Percentiles rank a stretch among this genome's conserved stretches.
phyloP scores from a whole-genome alignment of 2,329 filamentous ascomycete genomes.

The Paracoccidioides lutzii region DNA sequence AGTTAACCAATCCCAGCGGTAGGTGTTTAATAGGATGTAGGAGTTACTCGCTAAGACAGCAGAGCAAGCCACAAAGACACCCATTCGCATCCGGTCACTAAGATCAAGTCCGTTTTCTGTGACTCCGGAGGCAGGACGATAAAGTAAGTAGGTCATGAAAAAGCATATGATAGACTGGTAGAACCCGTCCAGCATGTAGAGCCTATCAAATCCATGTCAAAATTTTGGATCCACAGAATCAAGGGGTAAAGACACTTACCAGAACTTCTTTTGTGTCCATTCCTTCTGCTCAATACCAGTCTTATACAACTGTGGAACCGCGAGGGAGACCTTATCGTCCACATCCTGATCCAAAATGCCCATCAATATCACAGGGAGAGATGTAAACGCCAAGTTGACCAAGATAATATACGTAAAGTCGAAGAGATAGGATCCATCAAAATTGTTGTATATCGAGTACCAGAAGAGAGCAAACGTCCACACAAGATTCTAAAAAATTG shows the following conservation, averaged over 20 bases:
- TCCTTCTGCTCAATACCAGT: constrained; percentile 90
- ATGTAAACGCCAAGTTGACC: constrained; percentile 95
- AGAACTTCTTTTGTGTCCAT: constrained; percentile 94
- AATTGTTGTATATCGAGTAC: constrained; percentile 92
- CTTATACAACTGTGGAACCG: constrained; percentile 88
- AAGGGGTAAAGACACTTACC: constrained; percentile 44
- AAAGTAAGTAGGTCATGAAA: constrained; percentile 80
- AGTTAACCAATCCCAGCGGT: constrained; percentile 97
- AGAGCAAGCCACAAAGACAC: constrained; percentile 72
- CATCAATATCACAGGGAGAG: constrained; percentile 85
- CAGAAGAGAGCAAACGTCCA: constrained; percentile 96
- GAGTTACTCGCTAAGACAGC: constrained; percentile 80
- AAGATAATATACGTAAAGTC: constrained; percentile 96
- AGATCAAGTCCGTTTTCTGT: constrained; percentile 62
- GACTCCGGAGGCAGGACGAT: constrained; percentile 54
- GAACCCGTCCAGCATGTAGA: constrained; percentile 87
- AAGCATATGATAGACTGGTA: constrained; percentile 93
- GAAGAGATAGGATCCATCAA: constrained; percentile 92
- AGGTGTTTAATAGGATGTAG: constrained; percentile 92
- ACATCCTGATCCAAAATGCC: constrained; percentile 96
- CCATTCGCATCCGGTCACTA: constrained; percentile 69
- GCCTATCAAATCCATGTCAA: constrained; percentile 38
- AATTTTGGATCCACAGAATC: constrained; percentile 5
- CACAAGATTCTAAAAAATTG: constrained; percentile 60
- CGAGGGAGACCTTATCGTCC: constrained; percentile 81